These are phyloP conservation scores for Chlorella ohadii DNA, from an alignment of 139 green algal species.

Conservation along the genomic window DNA sequence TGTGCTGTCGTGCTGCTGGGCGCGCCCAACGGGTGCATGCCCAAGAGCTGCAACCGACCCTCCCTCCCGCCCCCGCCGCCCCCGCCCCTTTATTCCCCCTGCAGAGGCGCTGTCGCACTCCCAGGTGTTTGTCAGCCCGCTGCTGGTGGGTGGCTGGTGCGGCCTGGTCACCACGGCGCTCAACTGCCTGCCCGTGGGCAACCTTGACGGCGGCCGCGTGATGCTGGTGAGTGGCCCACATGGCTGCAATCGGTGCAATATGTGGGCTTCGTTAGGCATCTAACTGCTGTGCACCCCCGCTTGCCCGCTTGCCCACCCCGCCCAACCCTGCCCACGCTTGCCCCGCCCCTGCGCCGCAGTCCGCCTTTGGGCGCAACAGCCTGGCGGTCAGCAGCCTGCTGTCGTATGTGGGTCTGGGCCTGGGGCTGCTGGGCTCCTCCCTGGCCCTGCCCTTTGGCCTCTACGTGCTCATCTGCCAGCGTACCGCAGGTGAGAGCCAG, in stretches of 20 bases:
- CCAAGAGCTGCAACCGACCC: not conserved
- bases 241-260: too few relatives aligned
- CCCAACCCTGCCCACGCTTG: not conserved
- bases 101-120: slow-evolving; percentile 37
- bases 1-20: too few relatives aligned
- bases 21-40: too few relatives aligned
- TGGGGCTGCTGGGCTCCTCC: slow-evolving; percentile 79
- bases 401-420: slow-evolving; percentile 82
- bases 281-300: too few relatives aligned
- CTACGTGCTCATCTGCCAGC: slow-evolving; percentile 88
- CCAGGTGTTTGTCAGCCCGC: slow-evolving; percentile 63
- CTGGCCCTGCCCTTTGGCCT: slow-evolving; percentile 88
- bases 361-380: slow-evolving; percentile 63
- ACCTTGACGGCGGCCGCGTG: slow-evolving; percentile 83
- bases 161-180: slow-evolving; percentile 83
- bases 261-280: too few relatives aligned
- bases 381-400: slow-evolving; percentile 82
- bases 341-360: slow-evolving; percentile 27
- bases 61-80: too few relatives aligned
- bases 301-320: too few relatives aligned
- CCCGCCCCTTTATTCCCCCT: not conserved
- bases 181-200: slow-evolving; percentile 88
- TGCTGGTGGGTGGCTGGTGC: slow-evolving; percentile 85
- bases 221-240: slow-evolving; percentile 56
- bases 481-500: slow-evolving; percentile 38